Evolutionary conservation across 108 stramenopile species (phyloP), one percentile per base, ranked within the genome.

Genomic region (Fistulifera solaris): DNA sequence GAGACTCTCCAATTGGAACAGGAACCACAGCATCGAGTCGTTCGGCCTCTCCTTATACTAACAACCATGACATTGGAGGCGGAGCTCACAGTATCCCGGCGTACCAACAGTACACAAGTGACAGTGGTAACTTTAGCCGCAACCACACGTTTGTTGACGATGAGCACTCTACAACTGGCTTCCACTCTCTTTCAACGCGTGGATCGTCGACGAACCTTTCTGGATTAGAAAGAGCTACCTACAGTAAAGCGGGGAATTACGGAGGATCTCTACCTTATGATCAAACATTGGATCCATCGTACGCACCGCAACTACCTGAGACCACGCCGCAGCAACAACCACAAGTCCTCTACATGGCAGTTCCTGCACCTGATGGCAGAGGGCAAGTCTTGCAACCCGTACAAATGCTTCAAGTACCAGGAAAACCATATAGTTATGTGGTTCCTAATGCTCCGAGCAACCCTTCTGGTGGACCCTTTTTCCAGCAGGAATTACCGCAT

Each of bases 291-390:
- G 31, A 35, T 35, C 31, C 31, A 35, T 35, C 31, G 6, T 35
- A 35, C 31, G 31, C 6, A 35, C 31, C 3, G 31, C 31, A 3
- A 8, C 7, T 11, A 45, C 16, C 44, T 4, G 19, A 19, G 4
- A 5, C 44, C 16, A 45, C 11, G 16, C 19, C 44, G 44, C 28
- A 52, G 25, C 69, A 54, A 55, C 75, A 61, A 55, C 68, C 61
- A 21, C 86, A 89, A 58, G 72, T 93, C 16, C 76, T 93, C 43
- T 93, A 93, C 80, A 88, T 93, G 87, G 87, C 91, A 35, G 87
- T 93, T 40, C 79, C 83, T n/a, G 72, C 85, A 26, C 78, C 85
- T 15, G 91, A 87, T 62, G 91, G 91, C 7, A 73, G 76, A n/a
- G 77, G 83, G 0, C 89, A 90, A 52, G 79, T 86, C 38, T 63